Conservation (phyloP, 257 asterid species). For the Salvia splendens region DNA sequence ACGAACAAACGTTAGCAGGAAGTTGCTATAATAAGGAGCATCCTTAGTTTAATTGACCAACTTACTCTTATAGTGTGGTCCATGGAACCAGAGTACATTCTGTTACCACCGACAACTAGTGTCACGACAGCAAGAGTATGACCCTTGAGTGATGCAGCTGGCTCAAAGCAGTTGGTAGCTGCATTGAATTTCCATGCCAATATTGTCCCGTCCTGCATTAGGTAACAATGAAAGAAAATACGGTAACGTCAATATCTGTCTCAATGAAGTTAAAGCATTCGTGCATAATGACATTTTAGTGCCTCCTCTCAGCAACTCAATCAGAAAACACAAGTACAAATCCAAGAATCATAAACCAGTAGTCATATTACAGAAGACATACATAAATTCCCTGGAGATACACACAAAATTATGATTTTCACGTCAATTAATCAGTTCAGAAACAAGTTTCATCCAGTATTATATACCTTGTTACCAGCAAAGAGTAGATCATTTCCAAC, state of each 20-base stretch:
- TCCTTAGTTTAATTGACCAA: constrained; percentile 24
- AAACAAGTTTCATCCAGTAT: constrained; percentile 14
- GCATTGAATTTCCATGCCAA: constrained; percentile 87
- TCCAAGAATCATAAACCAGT: not conserved
- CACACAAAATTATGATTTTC: no score
- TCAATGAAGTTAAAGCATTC: not conserved
- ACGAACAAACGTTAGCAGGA: not conserved
- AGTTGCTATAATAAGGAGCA: constrained; percentile 20
- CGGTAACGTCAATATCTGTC: not conserved
- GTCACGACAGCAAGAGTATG: constrained; percentile 91
- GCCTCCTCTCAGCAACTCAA: constrained; percentile 2
- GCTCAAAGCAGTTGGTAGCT: constrained; percentile 75
- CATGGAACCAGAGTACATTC: constrained; percentile 92
- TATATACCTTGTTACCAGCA: constrained; percentile 90
- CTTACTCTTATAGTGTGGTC: constrained; percentile 80
- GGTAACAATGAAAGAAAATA: constrained; percentile 26
- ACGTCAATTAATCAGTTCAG: not conserved
- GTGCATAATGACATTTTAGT: not conserved
- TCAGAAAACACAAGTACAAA: not conserved
- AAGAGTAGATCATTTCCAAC: constrained; percentile 84
- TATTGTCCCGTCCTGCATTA: constrained; percentile 78
- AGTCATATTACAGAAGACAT: not conserved
- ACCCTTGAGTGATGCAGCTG: constrained; percentile 82
- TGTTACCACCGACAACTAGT: constrained; percentile 83
- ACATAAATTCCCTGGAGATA: no score